These are phyloP conservation scores for Fimicolochytrium jonesii DNA, from an alignment of 192 early-diverging fungal species.

Conservation along the genomic window DNA sequence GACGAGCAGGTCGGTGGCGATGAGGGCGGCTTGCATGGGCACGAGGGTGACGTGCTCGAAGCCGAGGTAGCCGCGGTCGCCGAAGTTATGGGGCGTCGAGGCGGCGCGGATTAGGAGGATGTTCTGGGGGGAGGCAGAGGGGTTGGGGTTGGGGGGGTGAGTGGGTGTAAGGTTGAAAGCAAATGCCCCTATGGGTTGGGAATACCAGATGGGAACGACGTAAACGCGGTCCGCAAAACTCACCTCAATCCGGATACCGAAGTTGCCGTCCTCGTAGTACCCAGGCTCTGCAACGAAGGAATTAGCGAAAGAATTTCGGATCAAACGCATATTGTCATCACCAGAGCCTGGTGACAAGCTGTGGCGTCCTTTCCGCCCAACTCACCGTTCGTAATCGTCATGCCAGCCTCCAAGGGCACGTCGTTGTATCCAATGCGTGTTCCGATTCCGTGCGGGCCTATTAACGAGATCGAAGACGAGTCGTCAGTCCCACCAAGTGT, in stretches of 20 bases:
- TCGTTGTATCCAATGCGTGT: conserved; percentile 71
- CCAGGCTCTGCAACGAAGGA: conserved; percentile 80
- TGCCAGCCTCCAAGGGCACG: conserved; percentile 74
- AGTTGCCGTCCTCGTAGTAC: conserved; percentile 94
- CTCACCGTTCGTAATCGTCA: conserved; percentile 90
- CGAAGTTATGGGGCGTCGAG: conserved; percentile 79
- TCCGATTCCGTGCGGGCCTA: conserved; percentile 87
- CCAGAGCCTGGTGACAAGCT: too few relatives aligned
- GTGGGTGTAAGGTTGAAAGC: too few relatives aligned
- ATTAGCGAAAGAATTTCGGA: too few relatives aligned
- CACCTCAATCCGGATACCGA: conserved; percentile 92
- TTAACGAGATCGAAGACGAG: too few relatives aligned
- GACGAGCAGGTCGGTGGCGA: conserved; percentile 66
- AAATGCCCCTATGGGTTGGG: too few relatives aligned
- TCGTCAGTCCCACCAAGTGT: too few relatives aligned
- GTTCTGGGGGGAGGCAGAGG: too few relatives aligned
- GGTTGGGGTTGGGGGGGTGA: too few relatives aligned
- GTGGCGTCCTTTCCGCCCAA: too few relatives aligned
- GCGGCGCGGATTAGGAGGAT: conserved; percentile 75
- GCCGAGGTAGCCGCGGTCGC: conserved; percentile 71
- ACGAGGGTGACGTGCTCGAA: conserved; percentile 88
- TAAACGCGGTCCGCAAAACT: too few relatives aligned
- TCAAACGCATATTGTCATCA: too few relatives aligned
- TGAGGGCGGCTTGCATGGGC: conserved; percentile 83
- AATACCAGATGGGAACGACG: too few relatives aligned